phyloP scores from a whole-genome alignment of 2,329 filamentous ascomycete genomes.

The Lizonia empirigonia region DNA sequence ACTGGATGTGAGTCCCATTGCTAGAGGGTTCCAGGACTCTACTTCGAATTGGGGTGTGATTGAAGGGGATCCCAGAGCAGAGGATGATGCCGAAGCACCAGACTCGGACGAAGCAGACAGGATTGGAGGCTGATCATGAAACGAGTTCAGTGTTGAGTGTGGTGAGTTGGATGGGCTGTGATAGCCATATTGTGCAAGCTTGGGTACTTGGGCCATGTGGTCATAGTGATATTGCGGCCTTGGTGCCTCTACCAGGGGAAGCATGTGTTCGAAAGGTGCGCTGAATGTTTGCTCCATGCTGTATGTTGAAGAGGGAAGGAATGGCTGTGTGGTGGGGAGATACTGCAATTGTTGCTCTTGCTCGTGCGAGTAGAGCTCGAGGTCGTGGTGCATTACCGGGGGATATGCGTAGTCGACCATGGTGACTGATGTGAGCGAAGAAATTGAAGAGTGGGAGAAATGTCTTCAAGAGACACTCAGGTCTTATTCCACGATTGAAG shows the following conservation, averaged over 20 bases:
- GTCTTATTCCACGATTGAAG: conserved; percentile 24
- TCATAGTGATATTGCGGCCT: conserved; percentile 45
- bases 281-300: conserved; percentile 47
- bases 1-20: conserved; percentile 64
- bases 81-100: conserved; percentile 58
- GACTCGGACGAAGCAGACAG: conserved; percentile 58
- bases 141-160: conserved; percentile 53
- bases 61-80: conserved; percentile 59
- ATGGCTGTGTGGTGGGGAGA: conserved; percentile 38
- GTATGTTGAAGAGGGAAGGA: conserved; percentile 36
- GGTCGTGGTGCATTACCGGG: conserved; percentile 44
- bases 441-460: conserved; percentile 11
- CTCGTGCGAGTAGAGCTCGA: conserved; percentile 45
- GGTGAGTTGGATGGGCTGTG: conserved; percentile 52
- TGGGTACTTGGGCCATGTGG: conserved; percentile 45
- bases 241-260: conserved; percentile 39
- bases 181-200: conserved; percentile 45
- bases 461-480: conserved; percentile 25
- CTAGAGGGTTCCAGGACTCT: conserved; percentile 63
- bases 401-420: conserved; percentile 48
- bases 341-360: conserved; percentile 43
- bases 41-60: conserved; percentile 64
- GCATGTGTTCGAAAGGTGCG: conserved; percentile 43
- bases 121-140: conserved; percentile 54
- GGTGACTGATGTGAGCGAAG: conserved; percentile 21